Evolutionary conservation across 2,329 filamentous ascomycete species (phyloP).

Genomic region (Trichoderma guizhouense): DNA sequence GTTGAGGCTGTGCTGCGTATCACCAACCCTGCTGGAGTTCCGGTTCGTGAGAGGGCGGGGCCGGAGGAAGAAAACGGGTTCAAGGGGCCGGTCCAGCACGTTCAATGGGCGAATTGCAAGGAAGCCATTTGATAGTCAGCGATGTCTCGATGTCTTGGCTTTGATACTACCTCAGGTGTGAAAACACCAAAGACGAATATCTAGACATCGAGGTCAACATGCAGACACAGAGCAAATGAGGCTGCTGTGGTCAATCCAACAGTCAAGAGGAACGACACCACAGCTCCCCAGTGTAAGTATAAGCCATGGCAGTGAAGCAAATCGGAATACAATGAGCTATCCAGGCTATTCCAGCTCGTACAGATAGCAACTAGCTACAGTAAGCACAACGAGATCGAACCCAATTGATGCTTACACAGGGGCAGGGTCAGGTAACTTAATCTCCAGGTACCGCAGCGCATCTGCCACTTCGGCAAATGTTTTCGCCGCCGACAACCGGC

Average conservation of each 20-base stretch:
- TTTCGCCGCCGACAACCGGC: slow-evolving; percentile 13
- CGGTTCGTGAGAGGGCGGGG: not conserved
- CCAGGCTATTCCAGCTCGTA: not conserved
- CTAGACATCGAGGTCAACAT: not conserved
- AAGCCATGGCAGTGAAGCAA: not conserved
- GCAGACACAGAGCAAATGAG: not conserved
- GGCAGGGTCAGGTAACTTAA: not conserved
- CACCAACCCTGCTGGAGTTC: not conserved
- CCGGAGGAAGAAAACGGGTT: not conserved
- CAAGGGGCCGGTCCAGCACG: not conserved
- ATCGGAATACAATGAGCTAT: not conserved
- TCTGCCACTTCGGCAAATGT: slow-evolving; percentile 7
- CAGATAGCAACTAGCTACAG: not conserved
- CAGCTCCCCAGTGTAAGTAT: not conserved
- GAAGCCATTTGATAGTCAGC: not conserved
- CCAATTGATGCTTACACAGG: not conserved
- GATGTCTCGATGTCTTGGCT: not conserved
- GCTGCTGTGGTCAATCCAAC: not conserved
- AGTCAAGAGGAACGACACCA: not conserved
- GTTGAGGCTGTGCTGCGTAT: slow-evolving; percentile 4
- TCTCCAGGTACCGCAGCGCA: not conserved
- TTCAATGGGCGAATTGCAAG: not conserved
- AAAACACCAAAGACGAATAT: not conserved
- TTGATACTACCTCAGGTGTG: not conserved
- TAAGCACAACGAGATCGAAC: not conserved